Evolutionary conservation across 1,284 basidiomycete species (phyloP).

Genomic region (Hemileia vastatrix): DNA sequence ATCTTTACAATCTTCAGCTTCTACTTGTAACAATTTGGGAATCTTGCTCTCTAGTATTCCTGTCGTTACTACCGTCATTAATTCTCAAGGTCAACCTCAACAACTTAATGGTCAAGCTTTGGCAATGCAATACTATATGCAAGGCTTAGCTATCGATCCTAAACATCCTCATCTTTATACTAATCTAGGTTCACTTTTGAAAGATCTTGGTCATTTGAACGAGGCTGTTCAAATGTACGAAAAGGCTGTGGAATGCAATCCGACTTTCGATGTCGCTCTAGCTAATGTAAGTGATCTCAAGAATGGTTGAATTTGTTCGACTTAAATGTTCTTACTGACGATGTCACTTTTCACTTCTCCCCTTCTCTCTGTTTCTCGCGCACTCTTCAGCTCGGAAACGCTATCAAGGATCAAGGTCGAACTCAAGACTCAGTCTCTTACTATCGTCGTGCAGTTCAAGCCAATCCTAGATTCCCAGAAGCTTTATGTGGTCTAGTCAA

Average conservation of each 20-base stretch:
- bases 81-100: slow-evolving; percentile 40
- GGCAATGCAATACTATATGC: slow-evolving; percentile 53
- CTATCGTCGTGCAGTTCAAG: slow-evolving; percentile 51
- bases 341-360: too few species aligned
- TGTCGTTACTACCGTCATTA: slow-evolving; percentile 35
- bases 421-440: slow-evolving; percentile 53
- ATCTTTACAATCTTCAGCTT: slow-evolving; percentile 51
- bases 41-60: slow-evolving; percentile 52
- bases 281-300: slow-evolving; percentile 48
- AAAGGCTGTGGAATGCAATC: slow-evolving; percentile 52
- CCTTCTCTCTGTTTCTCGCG: too few species aligned
- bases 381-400: slow-evolving; percentile 51
- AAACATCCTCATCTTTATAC: slow-evolving; percentile 56
- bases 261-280: slow-evolving; percentile 54
- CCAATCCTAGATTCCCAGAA: slow-evolving; percentile 53
- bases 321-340: too few species aligned
- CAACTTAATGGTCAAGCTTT: too few species aligned
- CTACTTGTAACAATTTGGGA: slow-evolving; percentile 56
- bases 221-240: slow-evolving; percentile 52
- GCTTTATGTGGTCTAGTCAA: slow-evolving; percentile 54
- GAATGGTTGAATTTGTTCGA: too few species aligned
- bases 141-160: slow-evolving; percentile 52
- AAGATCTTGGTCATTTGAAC: slow-evolving; percentile 52
- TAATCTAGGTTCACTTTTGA: slow-evolving; percentile 55
- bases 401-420: slow-evolving; percentile 52